Conservation (phyloP, 2,329 filamentous ascomycete species). For the Ilyonectria mors-panacis region DNA sequence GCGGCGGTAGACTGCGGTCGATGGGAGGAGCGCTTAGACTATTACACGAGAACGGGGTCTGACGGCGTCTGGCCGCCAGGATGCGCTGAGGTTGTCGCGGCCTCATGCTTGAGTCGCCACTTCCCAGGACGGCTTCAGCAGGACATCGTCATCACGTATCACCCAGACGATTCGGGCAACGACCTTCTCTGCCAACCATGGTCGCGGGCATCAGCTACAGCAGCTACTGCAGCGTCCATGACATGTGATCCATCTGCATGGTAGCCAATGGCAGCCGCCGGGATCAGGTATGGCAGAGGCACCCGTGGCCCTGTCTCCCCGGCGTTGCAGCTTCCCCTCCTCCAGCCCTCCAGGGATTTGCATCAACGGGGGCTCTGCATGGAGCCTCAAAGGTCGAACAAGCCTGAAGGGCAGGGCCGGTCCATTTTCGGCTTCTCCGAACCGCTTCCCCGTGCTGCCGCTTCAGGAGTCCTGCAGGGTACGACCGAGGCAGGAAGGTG, state of each 20-base stretch:
- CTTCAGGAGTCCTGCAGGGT: constrained; percentile 45
- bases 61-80: constrained; percentile 17
- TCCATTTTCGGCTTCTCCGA: constrained; percentile 38
- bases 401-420: constrained; percentile 31
- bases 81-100: constrained; percentile 10
- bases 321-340: constrained; percentile 7
- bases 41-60: constrained; percentile 12
- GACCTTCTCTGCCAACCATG: constrained; percentile 20
- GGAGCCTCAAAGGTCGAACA: constrained; percentile 11
- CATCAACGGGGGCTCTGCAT: constrained; percentile 22
- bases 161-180: constrained; percentile 11
- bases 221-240: constrained; percentile 29
- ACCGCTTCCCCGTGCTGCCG: constrained; percentile 37
- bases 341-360: constrained; percentile 21
- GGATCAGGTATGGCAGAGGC: constrained; percentile 27
- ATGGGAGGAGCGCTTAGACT: constrained; percentile 4
- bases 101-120: constrained; percentile 11
- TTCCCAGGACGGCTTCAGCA: constrained; percentile 11
- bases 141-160: constrained; percentile 16
- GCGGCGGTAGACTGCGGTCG: not conserved
- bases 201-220: constrained; percentile 14
- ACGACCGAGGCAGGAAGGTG: constrained; percentile 38
- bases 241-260: constrained; percentile 46
- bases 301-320: not conserved
- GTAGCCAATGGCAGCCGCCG: constrained; percentile 41